phyloP scores from a whole-genome alignment of 805 yeast genomes.

The Soucietia sequanensis region DNA sequence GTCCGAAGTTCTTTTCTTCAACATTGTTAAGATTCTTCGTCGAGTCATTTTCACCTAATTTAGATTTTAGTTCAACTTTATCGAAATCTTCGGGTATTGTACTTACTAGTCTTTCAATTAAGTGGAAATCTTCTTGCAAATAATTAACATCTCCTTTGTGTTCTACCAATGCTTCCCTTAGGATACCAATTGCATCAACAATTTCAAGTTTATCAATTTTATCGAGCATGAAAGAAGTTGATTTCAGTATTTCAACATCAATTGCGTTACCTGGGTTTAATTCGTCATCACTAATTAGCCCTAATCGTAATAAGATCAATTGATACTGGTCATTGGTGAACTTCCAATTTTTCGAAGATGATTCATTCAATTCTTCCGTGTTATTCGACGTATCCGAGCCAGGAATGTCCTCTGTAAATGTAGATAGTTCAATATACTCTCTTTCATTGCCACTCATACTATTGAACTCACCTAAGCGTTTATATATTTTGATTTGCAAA shows the following conservation, averaged over 20 bases:
- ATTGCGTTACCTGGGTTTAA: slow-evolving; percentile 6
- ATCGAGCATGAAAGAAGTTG: slow-evolving; percentile 24
- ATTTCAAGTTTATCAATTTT: slow-evolving; percentile 22
- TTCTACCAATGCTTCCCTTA: slow-evolving; percentile 35
- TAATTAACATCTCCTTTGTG: slow-evolving; percentile 37
- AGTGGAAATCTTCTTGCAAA: slow-evolving; percentile 30
- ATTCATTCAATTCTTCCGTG: too few species aligned
- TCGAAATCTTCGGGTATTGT: slow-evolving; percentile 16
- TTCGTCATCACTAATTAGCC: slow-evolving; percentile 23
- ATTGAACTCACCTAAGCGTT: too few species aligned
- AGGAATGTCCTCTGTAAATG: background rate
- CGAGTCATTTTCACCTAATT: background rate
- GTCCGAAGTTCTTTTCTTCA: slow-evolving; percentile 3
- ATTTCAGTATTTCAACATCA: background rate
- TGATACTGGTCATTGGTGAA: slow-evolving; percentile 26
- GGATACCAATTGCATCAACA: slow-evolving; percentile 26
- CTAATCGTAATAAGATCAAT: slow-evolving; percentile 24
- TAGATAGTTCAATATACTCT: slow-evolving; percentile 1
- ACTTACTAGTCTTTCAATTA: slow-evolving; percentile 26
- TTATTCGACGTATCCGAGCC: background rate
- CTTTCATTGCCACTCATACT: too few species aligned
- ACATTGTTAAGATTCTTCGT: background rate
- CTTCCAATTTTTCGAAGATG: slow-evolving; percentile 1
- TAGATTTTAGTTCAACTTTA: slow-evolving; percentile 4
- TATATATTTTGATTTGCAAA: too few species aligned